These are phyloP conservation scores for Citrus reticulata DNA, from an alignment of 345 rosid genomes.

Conservation along the genomic window DNA sequence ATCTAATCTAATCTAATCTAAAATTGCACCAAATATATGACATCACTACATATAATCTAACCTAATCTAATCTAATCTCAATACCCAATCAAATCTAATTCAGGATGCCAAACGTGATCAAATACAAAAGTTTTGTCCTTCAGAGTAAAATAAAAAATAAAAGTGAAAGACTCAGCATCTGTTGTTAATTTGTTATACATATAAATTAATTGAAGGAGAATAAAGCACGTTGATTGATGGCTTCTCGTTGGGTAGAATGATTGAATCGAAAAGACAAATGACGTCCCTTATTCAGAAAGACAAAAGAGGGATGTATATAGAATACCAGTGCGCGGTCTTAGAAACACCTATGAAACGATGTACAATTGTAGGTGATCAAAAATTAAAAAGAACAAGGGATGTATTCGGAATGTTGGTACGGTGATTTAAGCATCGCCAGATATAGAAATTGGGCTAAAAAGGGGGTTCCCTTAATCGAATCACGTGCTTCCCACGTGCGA, in stretches of 20 bases:
- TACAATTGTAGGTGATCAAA: rapidly evolving
- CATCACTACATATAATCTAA: no score
- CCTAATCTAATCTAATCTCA: no score
- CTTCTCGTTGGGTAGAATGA: neutral
- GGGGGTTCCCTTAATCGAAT: neutral
- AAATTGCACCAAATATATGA: no score
- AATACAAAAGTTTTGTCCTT: no score
- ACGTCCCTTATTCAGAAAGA: rapidly evolving
- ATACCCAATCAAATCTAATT: no score
- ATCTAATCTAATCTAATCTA: no score
- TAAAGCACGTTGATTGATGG: neutral
- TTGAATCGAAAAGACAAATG: neutral
- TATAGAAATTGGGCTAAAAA: neutral
- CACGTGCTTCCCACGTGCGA: conserved; percentile 1
- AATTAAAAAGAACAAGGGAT: neutral
- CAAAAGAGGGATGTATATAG: rapidly evolving
- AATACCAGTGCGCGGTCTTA: rapidly evolving
- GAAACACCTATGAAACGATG: no score
- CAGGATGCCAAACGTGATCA: no score
- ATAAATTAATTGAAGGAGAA: neutral
- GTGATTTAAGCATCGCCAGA: neutral
- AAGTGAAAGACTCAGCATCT: no score
- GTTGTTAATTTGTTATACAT: no score
- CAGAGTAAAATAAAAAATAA: no score
- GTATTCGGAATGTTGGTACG: neutral